phyloP scores from a whole-genome alignment of 1,284 basidiomycete species.

The Cerrena zonata region DNA sequence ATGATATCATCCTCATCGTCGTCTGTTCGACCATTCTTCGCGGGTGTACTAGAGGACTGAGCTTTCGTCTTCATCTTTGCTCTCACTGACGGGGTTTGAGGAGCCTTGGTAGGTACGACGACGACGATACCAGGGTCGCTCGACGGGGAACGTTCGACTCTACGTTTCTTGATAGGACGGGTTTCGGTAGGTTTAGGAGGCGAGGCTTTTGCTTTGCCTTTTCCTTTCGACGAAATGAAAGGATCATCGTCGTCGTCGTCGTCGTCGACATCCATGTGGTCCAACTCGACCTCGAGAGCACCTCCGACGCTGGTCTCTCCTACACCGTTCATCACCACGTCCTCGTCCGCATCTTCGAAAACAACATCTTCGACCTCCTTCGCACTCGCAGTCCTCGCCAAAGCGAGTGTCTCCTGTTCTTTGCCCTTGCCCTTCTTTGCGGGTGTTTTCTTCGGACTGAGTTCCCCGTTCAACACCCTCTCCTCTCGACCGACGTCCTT shows the following conservation, averaged over 20 bases:
- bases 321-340: conserved; percentile 11
- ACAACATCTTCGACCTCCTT: conserved; percentile 20
- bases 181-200: background rate
- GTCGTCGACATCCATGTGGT: conserved; percentile 22
- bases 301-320: conserved; percentile 5
- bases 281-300: conserved; percentile 24
- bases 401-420: conserved; percentile 10
- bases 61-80: background rate
- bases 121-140: background rate
- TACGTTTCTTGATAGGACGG: background rate
- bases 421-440: conserved; percentile 3
- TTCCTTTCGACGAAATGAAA: background rate
- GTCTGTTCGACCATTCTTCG: background rate
- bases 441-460: conserved; percentile 14
- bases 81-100: too few relatives aligned
- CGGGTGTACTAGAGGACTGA: background rate
- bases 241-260: conserved; percentile 2
- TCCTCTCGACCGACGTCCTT: conserved; percentile 15
- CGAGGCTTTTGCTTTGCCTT: conserved; percentile 2
- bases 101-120: background rate
- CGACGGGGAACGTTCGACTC: background rate
- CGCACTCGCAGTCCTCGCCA: conserved; percentile 9
- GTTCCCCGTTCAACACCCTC: conserved; percentile 8
- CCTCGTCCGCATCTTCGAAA: conserved; percentile 18
- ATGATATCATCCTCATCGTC: conserved; percentile 12